Base-by-base conservation (phyloP, 2,329 filamentous ascomycete species). In the Apiospora hydei region DNA sequence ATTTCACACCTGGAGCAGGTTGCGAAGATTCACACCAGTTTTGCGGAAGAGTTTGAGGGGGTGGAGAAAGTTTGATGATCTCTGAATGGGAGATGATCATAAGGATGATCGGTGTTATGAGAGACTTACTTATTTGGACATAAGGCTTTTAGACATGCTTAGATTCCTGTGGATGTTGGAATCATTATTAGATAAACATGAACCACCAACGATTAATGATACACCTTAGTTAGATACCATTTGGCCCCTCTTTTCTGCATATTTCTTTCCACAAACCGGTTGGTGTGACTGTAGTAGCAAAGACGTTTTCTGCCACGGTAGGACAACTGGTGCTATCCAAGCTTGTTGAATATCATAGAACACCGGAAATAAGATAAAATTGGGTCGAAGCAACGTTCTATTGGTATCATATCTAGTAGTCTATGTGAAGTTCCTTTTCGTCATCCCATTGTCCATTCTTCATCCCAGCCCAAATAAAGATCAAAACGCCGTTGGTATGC, bases 11-110 rank as follows among this genome's bases (percentile, higher is more conserved):
- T 82, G 30, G 69, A 77, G 70, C 73, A 79, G 67, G 77, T 80
- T 10, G 76, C 77, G 30, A 76, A 77, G 67, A 80, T 80, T 43
- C 78, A 81, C 71, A 75, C 77, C 24, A 75, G 73, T 13, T 82
- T 82, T 67, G 77, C 57, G 1, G 7, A 64, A 64, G 30, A 38
- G 13, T 64, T 64, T 10, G 34, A 6, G 4, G 57, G 34, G 10
- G 2, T 8, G 34, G 10, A 41, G 18, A 18, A 41, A 46, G 16
- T 21, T 21, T 46, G 4, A 49, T 46, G 16, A 49, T 18, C 21
- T n/a, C 18, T 64, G 8, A n/a, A 10, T 18, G 4, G 3, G n/a
- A 14, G 57, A 41, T 7, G 30, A n/a, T 10, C 8, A 2, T 64
- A 21, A 0, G 4, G 21, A n/a, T n/a, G 21, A n/a, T 38, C 3